A percentile compares a stretch with the other conserved stretches of the same genome.
These are phyloP conservation scores for peach (Prunus persica) DNA, from an alignment of 306 rosid genomes.

Conservation along the genomic window Prunus_persica_NCBIv2 NC_034015.1:20683501-20684000, in stretches of 20 bases:
- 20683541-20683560: background rate
- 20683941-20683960: background rate
- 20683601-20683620: background rate
- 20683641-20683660: background rate
- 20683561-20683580: constrained; percentile 2
- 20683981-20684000: background rate
- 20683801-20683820: constrained; percentile 88
- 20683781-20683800: constrained; percentile 99
- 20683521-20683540: background rate
- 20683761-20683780: constrained; percentile 92
- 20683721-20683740: constrained; percentile 9
- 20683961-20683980: background rate
- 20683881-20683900: background rate
- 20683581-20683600: constrained; percentile 4
- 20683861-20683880: background rate
- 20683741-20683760: constrained; percentile 8
- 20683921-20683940: background rate
- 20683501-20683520: background rate
- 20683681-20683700: background rate
- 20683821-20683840: constrained; percentile 87
- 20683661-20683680: background rate
- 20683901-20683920: background rate
- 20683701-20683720: background rate
- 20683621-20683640: background rate
- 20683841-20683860: constrained; percentile 55